These are phyloP conservation scores for Penicillium hordei DNA, from an alignment of 2,329 filamentous ascomycete species.

Conservation along the genomic window DNA sequence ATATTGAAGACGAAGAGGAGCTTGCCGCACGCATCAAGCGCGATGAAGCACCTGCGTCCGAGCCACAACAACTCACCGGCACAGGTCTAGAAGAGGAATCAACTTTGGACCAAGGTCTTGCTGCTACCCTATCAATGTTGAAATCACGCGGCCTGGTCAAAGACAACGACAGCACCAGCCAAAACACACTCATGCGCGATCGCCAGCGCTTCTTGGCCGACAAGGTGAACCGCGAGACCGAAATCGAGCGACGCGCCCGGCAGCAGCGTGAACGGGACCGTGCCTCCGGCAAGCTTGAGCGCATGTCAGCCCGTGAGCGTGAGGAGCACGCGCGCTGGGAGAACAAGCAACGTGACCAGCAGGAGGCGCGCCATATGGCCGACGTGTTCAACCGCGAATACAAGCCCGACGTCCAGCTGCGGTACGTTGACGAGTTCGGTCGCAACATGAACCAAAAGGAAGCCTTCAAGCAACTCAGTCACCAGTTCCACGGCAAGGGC, in stretches of 20 bases:
- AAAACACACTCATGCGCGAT: conserved; percentile 67
- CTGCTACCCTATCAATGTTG: conserved; percentile 77
- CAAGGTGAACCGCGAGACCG: conserved; percentile 72
- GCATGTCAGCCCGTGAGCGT: conserved; percentile 86
- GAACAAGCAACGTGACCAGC: conserved; percentile 83
- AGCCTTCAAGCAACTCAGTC: conserved; percentile 94
- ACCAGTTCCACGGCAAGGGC: conserved; percentile 98
- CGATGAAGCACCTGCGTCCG: conserved; percentile 43
- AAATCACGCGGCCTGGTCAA: conserved; percentile 81
- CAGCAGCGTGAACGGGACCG: conserved; percentile 87
- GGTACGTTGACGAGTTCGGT: conserved; percentile 86
- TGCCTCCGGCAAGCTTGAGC: conserved; percentile 73
- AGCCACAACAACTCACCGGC: conserved; percentile 48
- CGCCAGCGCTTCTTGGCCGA: conserved; percentile 77
- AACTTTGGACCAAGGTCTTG: conserved; percentile 73
- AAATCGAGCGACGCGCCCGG: conserved; percentile 76
- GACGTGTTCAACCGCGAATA: conserved; percentile 86
- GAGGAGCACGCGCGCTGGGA: conserved; percentile 87
- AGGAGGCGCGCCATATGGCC: conserved; percentile 76
- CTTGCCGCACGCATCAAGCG: conserved; percentile 52
- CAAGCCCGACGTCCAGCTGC: conserved; percentile 85
- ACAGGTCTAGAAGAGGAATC: conserved; percentile 84
- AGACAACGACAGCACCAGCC: conserved; percentile 59
- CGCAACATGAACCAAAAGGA: conserved; percentile 87
- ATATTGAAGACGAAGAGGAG: conserved; percentile 52